Base-by-base conservation (phyloP, 2,329 filamentous ascomycete species). In the Sarocladium oryzae region DNA sequence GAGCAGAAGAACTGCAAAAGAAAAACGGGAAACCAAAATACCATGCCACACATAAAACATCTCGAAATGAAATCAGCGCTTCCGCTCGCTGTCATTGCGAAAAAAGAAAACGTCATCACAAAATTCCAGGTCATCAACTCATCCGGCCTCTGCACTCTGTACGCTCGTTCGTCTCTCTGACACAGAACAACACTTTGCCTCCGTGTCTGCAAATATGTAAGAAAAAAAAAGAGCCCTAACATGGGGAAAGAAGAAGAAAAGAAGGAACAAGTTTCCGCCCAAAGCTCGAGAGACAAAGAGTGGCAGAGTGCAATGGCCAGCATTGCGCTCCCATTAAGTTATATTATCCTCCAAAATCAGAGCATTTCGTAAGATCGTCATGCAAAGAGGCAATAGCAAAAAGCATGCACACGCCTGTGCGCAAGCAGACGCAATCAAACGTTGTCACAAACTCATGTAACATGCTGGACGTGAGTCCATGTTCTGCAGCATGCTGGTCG, bases 301-400 rank as follows among this genome's bases (percentile, higher is more conserved):
- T 38, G 51, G 52, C 40, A 50, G 51, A 51, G 51, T 52, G 37
- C 51, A 53, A 53, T 43, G 49, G 36, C 51, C 51, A 48, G 53
- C 49, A 50, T 52, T 52, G 53, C 49, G 30, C 38, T 45, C 40
- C 24, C 43, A 48, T 48, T 48, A 48, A 48, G 10, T 30, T 4
- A 48, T 48, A 4, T n/a, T 33, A 15, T 26, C 43, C 43, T 32
- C 24, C 10, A n/a, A 16, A 20, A 38, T 13, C 10, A n/a, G 28
- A 50, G 33, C 8, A 36, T 30, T 30, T 7, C 28, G 28, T 30
- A 13, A 30, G 13, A 30, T 13, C 7, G 13, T 30, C 28, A 30
- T 30, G 28, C 28, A 30, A 13, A n/a, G n/a, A n/a, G n/a, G n/a
- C n/a, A n/a, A n/a, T n/a, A n/a, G n/a, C n/a, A n/a, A n/a, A n/a